These are phyloP conservation scores for Nannizziopsis arthrosporioides DNA, from an alignment of 2,329 filamentous ascomycete genomes.

Conservation along the genomic window DNA sequence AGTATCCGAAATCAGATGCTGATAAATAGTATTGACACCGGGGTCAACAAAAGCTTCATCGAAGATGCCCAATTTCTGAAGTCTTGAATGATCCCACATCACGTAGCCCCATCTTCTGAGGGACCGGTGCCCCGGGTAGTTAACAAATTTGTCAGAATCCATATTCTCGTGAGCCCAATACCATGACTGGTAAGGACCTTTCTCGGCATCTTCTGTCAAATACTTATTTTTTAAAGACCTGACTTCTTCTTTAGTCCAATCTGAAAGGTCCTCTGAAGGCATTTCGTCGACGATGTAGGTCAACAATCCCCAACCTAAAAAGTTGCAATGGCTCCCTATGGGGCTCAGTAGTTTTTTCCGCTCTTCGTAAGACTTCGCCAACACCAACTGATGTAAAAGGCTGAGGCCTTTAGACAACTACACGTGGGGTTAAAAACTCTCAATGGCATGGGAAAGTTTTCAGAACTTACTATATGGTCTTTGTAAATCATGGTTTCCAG, in stretches of 20 bases:
- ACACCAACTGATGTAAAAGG: constrained; percentile 2
- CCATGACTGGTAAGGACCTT: not conserved
- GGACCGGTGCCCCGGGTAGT: not conserved
- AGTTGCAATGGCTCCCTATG: not conserved
- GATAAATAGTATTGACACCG: too few species aligned
- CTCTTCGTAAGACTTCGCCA: not conserved
- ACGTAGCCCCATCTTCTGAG: constrained; percentile 11
- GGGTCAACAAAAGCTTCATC: too few species aligned
- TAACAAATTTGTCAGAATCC: too few species aligned
- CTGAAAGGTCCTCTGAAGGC: not conserved
- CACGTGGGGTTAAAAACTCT: too few species aligned
- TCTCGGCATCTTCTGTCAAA: not conserved
- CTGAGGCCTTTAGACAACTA: too few species aligned
- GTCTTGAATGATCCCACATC: constrained; percentile 10
- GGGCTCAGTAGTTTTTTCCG: not conserved
- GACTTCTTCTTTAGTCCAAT: too few species aligned
- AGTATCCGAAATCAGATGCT: too few species aligned
- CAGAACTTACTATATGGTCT: not conserved
- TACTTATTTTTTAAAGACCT: too few species aligned
- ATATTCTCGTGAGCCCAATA: not conserved
- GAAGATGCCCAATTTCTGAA: constrained; percentile 8
- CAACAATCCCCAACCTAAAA: too few species aligned
- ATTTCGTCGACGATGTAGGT: too few species aligned
- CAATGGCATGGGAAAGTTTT: not conserved
- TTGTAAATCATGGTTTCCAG: not conserved